Evolutionary conservation across 768 basidiomycete genomes (phyloP), one percentile per base, ranked within the genome.

Genomic region (Scleroderma bovista): DNA sequence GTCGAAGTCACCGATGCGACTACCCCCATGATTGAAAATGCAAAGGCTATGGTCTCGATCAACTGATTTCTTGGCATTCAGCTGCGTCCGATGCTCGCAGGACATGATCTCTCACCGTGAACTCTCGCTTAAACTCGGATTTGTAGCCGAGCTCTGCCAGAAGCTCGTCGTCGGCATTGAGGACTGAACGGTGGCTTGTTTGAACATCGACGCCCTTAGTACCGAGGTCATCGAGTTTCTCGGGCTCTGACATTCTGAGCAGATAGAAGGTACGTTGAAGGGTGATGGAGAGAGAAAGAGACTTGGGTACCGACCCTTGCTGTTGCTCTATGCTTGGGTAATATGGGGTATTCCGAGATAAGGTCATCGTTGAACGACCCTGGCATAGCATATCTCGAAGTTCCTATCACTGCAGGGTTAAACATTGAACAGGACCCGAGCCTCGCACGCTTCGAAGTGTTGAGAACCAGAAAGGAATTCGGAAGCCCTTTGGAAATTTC

Each of bases 21-120:
- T 26, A 88, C 79, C 3, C 83, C 86, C 86, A 86, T 85, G 54
- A 80, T 84, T 10, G 79, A 81, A 62, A 86, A 78, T 1, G 81
- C 73, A 57, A 87, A 86, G 0, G 80, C 79, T 19, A 83, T 68
- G 1, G 82, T 83, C 66, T 85, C 82, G 11, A 83, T 46, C 34
- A 80, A 69, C 77, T 82, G 50, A 24, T 17, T 50, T 17, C 10
- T 13, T 22, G 34, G 22, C 41, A 19, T 3, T 61, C 6, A 61
- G 44, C 23, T 10, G 16, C 31, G 2, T 24, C 26, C 38, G 4
- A n/a, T 10, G 8, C 16, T 24, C 1, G 10, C 8, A 5, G 16
- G 29, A 19, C 20, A 44, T n/a, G 10, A 8, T 23, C 11, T 45
- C 77, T 56, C 57, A 84, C 84, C 56, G 84, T 81, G 61, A 88